A percentile compares a stretch with the other conserved stretches of the same genome.
Conservation (phyloP, 2,329 filamentous ascomycete genomes). For the Aspergillus alliaceus region DNA sequence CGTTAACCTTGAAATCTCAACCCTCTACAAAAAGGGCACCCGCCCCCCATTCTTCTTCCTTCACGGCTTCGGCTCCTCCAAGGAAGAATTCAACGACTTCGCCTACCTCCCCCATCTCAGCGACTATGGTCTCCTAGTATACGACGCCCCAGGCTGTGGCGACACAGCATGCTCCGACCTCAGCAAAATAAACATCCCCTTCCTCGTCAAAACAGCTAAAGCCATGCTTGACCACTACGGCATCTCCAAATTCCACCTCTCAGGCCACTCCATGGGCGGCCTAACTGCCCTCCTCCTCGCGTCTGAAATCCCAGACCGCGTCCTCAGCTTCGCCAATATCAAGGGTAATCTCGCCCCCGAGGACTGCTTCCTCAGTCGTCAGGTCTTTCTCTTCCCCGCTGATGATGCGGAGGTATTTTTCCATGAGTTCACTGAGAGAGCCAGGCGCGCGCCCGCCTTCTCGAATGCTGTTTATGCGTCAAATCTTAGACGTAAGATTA, state of each 20-base stretch:
- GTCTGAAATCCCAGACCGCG: conserved; percentile 7
- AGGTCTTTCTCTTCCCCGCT: conserved; percentile 21
- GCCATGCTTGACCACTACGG: conserved; percentile 19
- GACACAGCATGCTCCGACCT: conserved; percentile 18
- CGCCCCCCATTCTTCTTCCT: conserved; percentile 23
- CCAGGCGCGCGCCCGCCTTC: conserved; percentile 9
- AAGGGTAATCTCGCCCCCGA: conserved; percentile 27
- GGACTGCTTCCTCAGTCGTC: conserved; percentile 27
- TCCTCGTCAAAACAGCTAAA: conserved; percentile 23
- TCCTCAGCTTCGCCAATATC: conserved; percentile 26
- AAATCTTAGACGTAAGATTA: conserved; percentile 17
- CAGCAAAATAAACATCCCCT: conserved; percentile 22
- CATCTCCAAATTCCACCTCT: conserved; percentile 21
- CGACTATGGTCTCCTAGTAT: conserved; percentile 20
- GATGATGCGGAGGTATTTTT: conserved; percentile 18
- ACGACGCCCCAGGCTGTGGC: conserved; percentile 25
- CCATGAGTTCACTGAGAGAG: conserved; percentile 19
- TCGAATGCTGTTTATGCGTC: conserved; percentile 21
- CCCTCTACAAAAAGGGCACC: conserved; percentile 18
- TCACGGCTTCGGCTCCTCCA: conserved; percentile 28
- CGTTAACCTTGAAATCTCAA: conserved; percentile 19
- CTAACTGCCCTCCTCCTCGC: conserved; percentile 24
- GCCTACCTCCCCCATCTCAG: conserved; percentile 14
- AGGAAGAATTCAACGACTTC: conserved; percentile 25
- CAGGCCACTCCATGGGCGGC: conserved; percentile 29